phyloP scores from a whole-genome alignment of 768 basidiomycete genomes.

The Paxillus ammoniavirescens region DNA sequence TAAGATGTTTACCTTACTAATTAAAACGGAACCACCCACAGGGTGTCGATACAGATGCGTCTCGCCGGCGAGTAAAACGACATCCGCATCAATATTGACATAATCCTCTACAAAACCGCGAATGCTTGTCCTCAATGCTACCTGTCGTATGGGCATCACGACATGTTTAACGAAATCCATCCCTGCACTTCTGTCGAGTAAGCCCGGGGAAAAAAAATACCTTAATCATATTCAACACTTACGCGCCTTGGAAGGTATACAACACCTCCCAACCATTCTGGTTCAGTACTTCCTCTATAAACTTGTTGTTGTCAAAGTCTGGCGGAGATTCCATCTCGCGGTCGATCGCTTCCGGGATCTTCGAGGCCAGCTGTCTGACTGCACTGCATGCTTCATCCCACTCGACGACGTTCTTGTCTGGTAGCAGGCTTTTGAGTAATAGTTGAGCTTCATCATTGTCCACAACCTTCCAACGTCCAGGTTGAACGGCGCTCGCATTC shows the following conservation, averaged over 20 bases:
- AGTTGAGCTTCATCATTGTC: constrained; percentile 6
- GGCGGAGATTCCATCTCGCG: not conserved
- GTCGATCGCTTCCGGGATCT: constrained; percentile 15
- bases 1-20: not conserved
- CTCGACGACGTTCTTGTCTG: constrained; percentile 23
- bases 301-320: constrained; percentile 24
- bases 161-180: constrained; percentile 42
- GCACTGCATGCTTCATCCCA: constrained; percentile 29
- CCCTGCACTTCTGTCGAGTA: constrained; percentile 29
- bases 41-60: constrained; percentile 32
- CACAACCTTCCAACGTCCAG: constrained; percentile 11
- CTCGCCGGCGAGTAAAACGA: constrained; percentile 40
- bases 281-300: constrained; percentile 30
- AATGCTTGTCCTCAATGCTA: constrained; percentile 31
- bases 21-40: constrained; percentile 9
- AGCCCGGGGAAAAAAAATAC: not conserved
- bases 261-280: constrained; percentile 38
- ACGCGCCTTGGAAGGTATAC: constrained; percentile 41
- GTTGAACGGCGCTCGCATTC: constrained; percentile 11
- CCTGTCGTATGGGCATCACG: constrained; percentile 33
- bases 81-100: constrained; percentile 28
- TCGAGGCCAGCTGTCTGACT: constrained; percentile 14
- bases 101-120: constrained; percentile 41
- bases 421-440: constrained; percentile 19
- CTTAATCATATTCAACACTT: constrained; percentile 16